These are phyloP conservation scores for Dimargaris verticillata DNA, from an alignment of 192 early-diverging fungal genomes.

Conservation along the genomic window DNA sequence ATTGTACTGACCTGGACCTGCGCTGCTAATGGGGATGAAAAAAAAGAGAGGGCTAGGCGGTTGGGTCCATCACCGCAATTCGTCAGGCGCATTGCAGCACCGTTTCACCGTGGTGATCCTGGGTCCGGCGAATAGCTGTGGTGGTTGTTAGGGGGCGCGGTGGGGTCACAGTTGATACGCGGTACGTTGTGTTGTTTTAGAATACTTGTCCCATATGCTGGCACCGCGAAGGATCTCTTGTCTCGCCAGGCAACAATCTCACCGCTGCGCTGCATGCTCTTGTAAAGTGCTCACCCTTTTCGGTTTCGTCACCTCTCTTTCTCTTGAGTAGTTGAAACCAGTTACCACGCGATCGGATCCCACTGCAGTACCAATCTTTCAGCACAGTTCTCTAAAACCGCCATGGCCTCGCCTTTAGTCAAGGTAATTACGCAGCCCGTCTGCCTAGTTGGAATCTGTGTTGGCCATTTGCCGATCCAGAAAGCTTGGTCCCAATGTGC, in stretches of 20 bases:
- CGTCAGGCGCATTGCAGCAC: too few relatives aligned
- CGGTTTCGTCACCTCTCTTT: neutral
- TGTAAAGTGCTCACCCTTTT: neutral
- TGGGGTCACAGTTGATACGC: too few relatives aligned
- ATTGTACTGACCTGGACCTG: neutral
- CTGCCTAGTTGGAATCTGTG: too few relatives aligned
- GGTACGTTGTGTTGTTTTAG: too few relatives aligned
- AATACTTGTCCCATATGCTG: neutral
- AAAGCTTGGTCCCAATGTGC: too few relatives aligned
- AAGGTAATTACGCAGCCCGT: neutral
- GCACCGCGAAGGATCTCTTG: neutral
- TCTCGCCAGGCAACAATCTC: neutral
- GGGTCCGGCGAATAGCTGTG: too few relatives aligned
- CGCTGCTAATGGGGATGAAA: neutral
- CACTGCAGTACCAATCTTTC: too few relatives aligned
- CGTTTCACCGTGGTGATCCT: too few relatives aligned
- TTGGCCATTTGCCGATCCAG: too few relatives aligned
- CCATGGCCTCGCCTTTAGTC: neutral
- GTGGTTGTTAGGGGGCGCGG: too few relatives aligned
- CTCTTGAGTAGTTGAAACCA: neutral
- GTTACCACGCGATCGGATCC: neutral
- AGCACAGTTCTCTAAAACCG: neutral
- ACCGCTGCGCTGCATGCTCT: neutral
- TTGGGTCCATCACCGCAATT: too few relatives aligned
- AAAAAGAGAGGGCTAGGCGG: too few relatives aligned